Conservation (phyloP, 2,329 filamentous ascomycete species). For the Fusarium nanum region DNA sequence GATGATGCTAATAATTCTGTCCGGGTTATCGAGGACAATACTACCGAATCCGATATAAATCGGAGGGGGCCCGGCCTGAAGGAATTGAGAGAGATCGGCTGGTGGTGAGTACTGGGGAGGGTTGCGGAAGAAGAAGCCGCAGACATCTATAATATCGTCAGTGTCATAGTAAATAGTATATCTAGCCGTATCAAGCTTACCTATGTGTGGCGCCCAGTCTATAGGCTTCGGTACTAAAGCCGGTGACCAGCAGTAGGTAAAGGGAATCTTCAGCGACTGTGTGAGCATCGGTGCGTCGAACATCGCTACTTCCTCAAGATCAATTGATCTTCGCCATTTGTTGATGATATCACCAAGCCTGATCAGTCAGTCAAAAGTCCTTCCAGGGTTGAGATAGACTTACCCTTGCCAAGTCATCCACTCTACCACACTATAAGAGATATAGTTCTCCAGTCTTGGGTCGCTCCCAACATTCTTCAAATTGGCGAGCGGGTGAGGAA, state of each 20-base stretch:
- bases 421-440: conserved; percentile 78
- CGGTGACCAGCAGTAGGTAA: conserved; percentile 4
- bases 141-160: neutral
- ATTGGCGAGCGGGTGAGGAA: conserved; percentile 79
- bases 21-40: neutral
- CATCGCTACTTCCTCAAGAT: conserved; percentile 69
- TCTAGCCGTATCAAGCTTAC: neutral
- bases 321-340: conserved; percentile 28
- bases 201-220: neutral
- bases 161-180: too few relatives aligned
- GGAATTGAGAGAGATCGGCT: neutral
- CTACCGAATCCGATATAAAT: neutral
- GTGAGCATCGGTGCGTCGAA: conserved; percentile 60
- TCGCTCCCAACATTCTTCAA: conserved; percentile 62
- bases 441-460: conserved; percentile 67
- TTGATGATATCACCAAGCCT: conserved; percentile 41
- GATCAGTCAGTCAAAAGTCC: rapidly evolving
- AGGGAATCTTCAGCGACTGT: neutral
- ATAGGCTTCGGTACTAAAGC: neutral
- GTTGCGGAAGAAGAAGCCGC: neutral
- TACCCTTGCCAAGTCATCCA: conserved; percentile 81
- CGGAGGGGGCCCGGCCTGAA: neutral
- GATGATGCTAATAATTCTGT: neutral
- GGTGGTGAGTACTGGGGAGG: neutral
- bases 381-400: neutral